These are phyloP conservation scores for Filobasidium wieringae DNA, from an alignment of 768 basidiomycete genomes.

Conservation along the genomic window DNA sequence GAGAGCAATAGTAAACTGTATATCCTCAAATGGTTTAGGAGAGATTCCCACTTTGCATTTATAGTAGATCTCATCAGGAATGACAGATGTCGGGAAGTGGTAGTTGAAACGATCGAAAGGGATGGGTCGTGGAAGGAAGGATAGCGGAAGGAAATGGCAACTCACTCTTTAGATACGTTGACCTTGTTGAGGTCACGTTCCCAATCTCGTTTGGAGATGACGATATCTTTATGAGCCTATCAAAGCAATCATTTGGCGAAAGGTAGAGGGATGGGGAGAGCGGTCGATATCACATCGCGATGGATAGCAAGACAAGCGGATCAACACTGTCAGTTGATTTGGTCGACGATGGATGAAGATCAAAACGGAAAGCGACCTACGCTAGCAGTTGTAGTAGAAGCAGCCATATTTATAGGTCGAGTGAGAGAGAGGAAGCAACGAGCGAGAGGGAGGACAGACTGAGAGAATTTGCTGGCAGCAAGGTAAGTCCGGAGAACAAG, in stretches of 20 bases:
- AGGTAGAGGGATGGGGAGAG: background rate
- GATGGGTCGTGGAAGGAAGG: background rate
- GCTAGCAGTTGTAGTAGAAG: background rate
- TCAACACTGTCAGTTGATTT: no score
- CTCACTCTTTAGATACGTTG: slow-evolving; percentile 78
- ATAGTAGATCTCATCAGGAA: slow-evolving; percentile 51
- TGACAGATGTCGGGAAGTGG: background rate
- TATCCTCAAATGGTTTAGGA: slow-evolving; percentile 58
- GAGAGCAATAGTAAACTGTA: slow-evolving; percentile 74
- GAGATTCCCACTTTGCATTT: slow-evolving; percentile 89
- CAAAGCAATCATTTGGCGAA: background rate
- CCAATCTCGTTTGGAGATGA: slow-evolving; percentile 51
- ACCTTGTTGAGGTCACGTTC: slow-evolving; percentile 69
- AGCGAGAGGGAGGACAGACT: background rate
- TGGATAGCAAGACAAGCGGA: no score
- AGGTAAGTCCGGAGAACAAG: no score
- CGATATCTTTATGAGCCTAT: background rate
- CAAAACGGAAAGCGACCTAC: background rate
- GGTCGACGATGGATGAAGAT: no score
- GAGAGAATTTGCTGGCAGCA: background rate
- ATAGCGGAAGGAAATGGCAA: slow-evolving; percentile 23
- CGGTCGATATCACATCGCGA: background rate
- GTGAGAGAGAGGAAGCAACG: background rate
- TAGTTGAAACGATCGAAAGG: slow-evolving; percentile 4
- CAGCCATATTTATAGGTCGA: background rate